Base-by-base conservation (phyloP, 2,329 filamentous ascomycete species). In the Fusarium xylarioides region DNA sequence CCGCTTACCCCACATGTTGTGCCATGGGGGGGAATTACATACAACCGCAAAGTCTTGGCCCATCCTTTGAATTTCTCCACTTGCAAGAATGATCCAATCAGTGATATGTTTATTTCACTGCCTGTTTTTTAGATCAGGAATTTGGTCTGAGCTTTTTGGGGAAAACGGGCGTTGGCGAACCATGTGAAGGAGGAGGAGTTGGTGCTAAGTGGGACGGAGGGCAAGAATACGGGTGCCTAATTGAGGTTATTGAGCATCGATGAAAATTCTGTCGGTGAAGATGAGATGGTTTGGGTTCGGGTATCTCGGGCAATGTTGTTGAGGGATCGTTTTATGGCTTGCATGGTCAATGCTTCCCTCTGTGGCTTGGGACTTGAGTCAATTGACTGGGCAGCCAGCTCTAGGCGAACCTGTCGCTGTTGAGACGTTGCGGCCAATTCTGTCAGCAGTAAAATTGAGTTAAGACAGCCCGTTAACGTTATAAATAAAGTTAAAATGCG, bases 81-180 rank as follows among this genome's bases (percentile, higher is more conserved):
- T 26, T n/a, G 12, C 6, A 6, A 3, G 1, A 11, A 5, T 11
- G 21, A 19, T n/a, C 66, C 66, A 69, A 69, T 69, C 35, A 49
- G 8, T 12, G 4, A 4, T 8, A 23, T 40, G n/a, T 69, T 69
- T 69, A 69, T 69, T 70, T 65, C 40, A 53, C 58, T 69, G 66
- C 66, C 66, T 69, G 66, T 34, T 69, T 46, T 11, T 64, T 57
- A 54, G 66, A 56, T 70, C 66, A 70, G 58, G 40, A 65, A 70
- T 69, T 58, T 32, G 4, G 52, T 46, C 42, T 53, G 32, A 38
- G 57, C 26, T 35, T 43, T 38, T 54, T 52, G 30, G 28, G 26
- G 28, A 47, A 38, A 26, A 19, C 42, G 53, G 60, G 35, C 35
- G 35, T 30, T 26, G 40, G 26, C 18, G n/a, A 38, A 21, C 50